Conservation (phyloP, 345 rosid species). For the Theobroma cacao region DNA sequence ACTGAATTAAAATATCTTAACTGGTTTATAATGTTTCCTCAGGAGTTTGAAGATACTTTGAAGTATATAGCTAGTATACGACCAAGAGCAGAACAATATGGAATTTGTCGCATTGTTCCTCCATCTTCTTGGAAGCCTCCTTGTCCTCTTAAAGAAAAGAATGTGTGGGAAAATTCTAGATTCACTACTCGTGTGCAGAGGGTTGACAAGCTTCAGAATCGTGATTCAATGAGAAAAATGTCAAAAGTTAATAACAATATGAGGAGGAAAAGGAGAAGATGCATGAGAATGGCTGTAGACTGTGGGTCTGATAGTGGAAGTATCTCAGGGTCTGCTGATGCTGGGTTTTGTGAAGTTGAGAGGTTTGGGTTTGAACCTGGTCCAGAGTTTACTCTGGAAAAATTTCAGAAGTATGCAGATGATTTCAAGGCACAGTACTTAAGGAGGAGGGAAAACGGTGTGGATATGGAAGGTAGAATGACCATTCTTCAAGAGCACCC, state of each 20-base stretch:
- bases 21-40: slow-evolving; percentile 20
- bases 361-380: slow-evolving; percentile 96
- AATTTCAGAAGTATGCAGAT: slow-evolving; percentile 83
- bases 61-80: slow-evolving; percentile 82
- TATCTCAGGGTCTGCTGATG: slow-evolving; percentile 35
- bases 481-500: slow-evolving; percentile 29
- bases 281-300: slow-evolving; percentile 58
- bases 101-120: slow-evolving; percentile 98
- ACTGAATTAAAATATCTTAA: slow-evolving; percentile 22
- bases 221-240: slow-evolving; percentile 70
- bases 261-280: slow-evolving; percentile 78
- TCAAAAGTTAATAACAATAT: slow-evolving; percentile 45
- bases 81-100: slow-evolving; percentile 81
- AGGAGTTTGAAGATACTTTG: slow-evolving; percentile 97
- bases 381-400: slow-evolving; percentile 72
- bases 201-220: slow-evolving; percentile 96
- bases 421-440: slow-evolving; percentile 84
- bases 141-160: slow-evolving; percentile 73
- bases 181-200: slow-evolving; percentile 94
- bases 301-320: slow-evolving; percentile 40
- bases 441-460: slow-evolving; percentile 38
- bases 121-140: slow-evolving; percentile 97
- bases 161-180: slow-evolving; percentile 71
- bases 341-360: slow-evolving; percentile 56
- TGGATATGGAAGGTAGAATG: slow-evolving; percentile 27